Conservation (phyloP, 805 yeast genomes). For the Zygosaccharomyces pseudorouxii region DNA sequence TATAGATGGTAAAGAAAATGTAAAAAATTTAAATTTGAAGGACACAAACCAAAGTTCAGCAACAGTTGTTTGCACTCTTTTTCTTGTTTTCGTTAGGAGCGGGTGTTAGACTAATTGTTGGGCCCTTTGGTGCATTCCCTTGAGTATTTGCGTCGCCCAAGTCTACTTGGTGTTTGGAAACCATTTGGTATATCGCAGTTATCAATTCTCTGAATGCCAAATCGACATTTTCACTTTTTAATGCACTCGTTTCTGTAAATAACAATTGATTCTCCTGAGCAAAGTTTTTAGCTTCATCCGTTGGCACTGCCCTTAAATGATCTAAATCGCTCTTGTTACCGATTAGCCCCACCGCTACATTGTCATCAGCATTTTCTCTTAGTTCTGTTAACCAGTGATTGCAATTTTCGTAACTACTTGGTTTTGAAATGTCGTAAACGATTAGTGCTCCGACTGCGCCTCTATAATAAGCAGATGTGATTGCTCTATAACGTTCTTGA, state of each 20-base stretch:
- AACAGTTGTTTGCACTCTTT: constrained; percentile 51
- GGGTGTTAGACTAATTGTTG: constrained; percentile 88
- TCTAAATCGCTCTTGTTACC: constrained; percentile 90
- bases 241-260: constrained; percentile 94
- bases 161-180: constrained; percentile 87
- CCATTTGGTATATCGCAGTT: constrained; percentile 91
- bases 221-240: constrained; percentile 92
- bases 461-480: constrained; percentile 93
- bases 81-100: constrained; percentile 79
- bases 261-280: constrained; percentile 87
- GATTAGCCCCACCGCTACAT: constrained; percentile 88
- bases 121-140: constrained; percentile 69
- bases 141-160: constrained; percentile 53
- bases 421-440: constrained; percentile 91
- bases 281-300: constrained; percentile 93
- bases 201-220: constrained; percentile 88
- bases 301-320: constrained; percentile 93
- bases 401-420: constrained; percentile 79
- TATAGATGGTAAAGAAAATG: constrained; percentile 3
- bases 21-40: constrained; percentile 5
- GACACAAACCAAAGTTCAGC: constrained; percentile 40
- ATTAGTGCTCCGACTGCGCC: constrained; percentile 98
- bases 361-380: constrained; percentile 88
- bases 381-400: constrained; percentile 87
- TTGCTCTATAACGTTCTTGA: constrained; percentile 96